Evolutionary conservation across 495 filamentous ascomycete genomes (phyloP).

Genomic region (Daldinia bambusicola): DNA sequence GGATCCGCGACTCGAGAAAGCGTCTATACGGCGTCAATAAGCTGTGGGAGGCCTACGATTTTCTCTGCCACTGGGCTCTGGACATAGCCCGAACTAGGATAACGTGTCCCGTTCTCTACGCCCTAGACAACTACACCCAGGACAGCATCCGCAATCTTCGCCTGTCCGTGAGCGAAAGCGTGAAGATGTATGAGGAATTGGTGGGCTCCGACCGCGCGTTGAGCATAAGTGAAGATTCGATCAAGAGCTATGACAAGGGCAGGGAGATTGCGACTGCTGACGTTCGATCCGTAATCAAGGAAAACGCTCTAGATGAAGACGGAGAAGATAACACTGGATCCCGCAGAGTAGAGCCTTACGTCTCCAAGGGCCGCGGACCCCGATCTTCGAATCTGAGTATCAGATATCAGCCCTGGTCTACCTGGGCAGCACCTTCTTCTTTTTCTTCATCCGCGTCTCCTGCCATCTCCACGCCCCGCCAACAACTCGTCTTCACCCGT

Average conservation of each 20-base stretch:
- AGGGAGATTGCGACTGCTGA: not conserved
- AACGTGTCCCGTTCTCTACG: not conserved
- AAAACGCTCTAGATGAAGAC: not conserved
- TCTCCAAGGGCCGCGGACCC: not conserved
- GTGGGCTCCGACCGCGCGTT: not conserved
- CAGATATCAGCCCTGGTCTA: not conserved
- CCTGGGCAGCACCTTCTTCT: not conserved
- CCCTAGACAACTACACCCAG: not conserved
- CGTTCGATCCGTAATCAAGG: not conserved
- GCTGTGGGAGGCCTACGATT: not conserved
- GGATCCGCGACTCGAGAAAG: not conserved
- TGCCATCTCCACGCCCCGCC: not conserved
- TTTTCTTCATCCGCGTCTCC: too few relatives aligned
- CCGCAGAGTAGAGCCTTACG: not conserved
- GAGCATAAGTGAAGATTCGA: not conserved
- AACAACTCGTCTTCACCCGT: not conserved
- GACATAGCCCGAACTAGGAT: not conserved
- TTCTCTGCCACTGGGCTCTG: conserved; percentile 8
- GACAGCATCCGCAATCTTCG: not conserved
- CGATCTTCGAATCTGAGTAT: not conserved
- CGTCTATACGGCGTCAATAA: conserved; percentile 3
- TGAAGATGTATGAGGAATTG: not conserved
- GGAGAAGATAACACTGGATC: not conserved
- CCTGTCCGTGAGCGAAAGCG: not conserved
- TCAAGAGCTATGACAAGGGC: not conserved